Evolutionary conservation across 352 stramenopile species (phyloP).

Genomic region (Pythium utonaiense): DNA sequence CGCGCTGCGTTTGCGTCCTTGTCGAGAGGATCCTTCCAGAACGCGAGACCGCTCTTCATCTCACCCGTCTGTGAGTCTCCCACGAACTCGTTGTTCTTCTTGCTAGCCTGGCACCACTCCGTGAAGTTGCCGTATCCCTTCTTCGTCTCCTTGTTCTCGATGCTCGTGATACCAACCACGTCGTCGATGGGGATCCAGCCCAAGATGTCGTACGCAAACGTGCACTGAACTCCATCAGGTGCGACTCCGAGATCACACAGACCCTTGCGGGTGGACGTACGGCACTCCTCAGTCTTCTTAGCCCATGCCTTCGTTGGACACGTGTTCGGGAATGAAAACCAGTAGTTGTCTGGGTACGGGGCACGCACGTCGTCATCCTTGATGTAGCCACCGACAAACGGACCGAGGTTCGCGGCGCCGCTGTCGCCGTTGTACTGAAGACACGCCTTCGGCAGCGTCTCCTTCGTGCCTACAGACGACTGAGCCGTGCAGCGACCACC

Average conservation of each 20-base stretch:
- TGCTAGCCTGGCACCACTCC: conserved; percentile 60
- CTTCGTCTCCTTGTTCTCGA: conserved; percentile 48
- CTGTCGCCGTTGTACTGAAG: conserved; percentile 45
- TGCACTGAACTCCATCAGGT: conserved; percentile 74
- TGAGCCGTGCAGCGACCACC: conserved; percentile 33
- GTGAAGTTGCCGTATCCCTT: conserved; percentile 59
- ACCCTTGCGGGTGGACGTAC: conserved; percentile 44
- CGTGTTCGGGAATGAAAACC: conserved; percentile 46
- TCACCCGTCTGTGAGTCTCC: conserved; percentile 31
- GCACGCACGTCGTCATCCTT: conserved; percentile 33
- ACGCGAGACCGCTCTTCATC: conserved; percentile 28
- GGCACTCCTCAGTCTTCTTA: conserved; percentile 36
- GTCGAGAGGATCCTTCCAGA: conserved; percentile 42
- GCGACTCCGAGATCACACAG: conserved; percentile 52
- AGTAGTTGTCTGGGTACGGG: conserved; percentile 38
- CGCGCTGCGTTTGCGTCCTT: conserved; percentile 24
- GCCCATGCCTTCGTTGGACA: conserved; percentile 47
- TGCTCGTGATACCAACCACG: conserved; percentile 68
- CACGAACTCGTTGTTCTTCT: conserved; percentile 67
- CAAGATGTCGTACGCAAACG: conserved; percentile 77
- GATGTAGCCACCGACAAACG: conserved; percentile 50
- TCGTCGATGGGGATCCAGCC: conserved; percentile 78
- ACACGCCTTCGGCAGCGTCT: conserved; percentile 34
- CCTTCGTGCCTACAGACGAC: conserved; percentile 17
- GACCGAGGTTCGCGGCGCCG: conserved; percentile 35